Conservation (phyloP, 1,139 yeast genomes). For the Diutina neorugosa region DNA sequence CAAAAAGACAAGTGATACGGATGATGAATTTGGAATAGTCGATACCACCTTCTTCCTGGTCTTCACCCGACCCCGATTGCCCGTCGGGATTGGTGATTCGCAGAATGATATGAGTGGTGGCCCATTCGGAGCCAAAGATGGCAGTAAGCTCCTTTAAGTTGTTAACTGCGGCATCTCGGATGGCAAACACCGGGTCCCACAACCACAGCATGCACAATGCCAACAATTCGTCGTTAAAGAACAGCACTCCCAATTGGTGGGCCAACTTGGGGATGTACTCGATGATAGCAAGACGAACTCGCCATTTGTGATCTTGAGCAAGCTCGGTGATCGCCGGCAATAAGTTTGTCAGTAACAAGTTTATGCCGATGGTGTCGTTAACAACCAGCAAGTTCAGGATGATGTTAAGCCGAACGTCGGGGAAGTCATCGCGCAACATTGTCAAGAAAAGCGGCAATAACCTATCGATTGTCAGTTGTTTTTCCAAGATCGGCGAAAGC, state of each 20-base stretch:
- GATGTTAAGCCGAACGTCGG: constrained; percentile 90
- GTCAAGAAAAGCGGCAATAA: constrained; percentile 80
- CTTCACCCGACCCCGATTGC: constrained; percentile 8
- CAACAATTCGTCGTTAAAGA: constrained; percentile 86
- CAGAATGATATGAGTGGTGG: constrained; percentile 69
- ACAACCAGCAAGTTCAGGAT: constrained; percentile 86
- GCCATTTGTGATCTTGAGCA: constrained; percentile 96
- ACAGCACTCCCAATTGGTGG: constrained; percentile 87
- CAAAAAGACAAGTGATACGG: constrained; percentile 83
- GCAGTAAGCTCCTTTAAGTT: constrained; percentile 71
- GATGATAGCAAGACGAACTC: constrained; percentile 93
- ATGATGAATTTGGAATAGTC: constrained; percentile 64
- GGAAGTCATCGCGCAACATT: constrained; percentile 94
- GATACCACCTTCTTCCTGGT: constrained; percentile 15
- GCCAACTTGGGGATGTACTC: constrained; percentile 94
- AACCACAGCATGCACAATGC: constrained; percentile 91
- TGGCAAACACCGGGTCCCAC: constrained; percentile 95
- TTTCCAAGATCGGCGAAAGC: constrained; percentile 77
- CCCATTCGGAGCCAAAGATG: constrained; percentile 93
- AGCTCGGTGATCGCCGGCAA: constrained; percentile 93
- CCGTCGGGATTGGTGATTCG: constrained; percentile 38
- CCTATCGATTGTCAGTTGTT: constrained; percentile 71
- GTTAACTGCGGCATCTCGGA: constrained; percentile 89
- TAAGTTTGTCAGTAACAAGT: constrained; percentile 70
- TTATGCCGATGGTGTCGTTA: constrained; percentile 89